phyloP scores from a whole-genome alignment of 345 rosid genomes.

The Pistacia integerrima region DNA sequence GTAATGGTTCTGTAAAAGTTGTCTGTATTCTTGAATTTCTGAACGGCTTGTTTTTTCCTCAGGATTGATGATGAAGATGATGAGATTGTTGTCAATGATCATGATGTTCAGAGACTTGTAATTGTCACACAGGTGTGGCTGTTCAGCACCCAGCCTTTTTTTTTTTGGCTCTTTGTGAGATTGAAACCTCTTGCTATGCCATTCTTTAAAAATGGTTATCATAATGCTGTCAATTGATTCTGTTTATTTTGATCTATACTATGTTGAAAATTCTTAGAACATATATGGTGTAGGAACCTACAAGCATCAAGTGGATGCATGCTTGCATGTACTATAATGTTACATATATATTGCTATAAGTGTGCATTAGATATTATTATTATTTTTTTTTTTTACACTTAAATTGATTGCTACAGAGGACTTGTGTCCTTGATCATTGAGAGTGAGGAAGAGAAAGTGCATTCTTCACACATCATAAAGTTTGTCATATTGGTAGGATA shows the following conservation, averaged over 20 bases:
- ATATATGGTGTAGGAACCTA: neutral
- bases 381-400: neutral
- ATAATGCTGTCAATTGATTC: neutral
- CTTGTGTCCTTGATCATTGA: neutral
- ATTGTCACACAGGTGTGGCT: slow-evolving; percentile 87
- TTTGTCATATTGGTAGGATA: neutral
- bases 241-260: neutral
- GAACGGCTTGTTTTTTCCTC: slow-evolving; percentile 8
- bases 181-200: neutral
- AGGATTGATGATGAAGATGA: slow-evolving; percentile 91
- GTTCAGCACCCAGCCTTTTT: neutral
- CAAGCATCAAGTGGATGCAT: neutral
- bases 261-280: neutral
- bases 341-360: neutral
- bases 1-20: neutral
- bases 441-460: neutral
- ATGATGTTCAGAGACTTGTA: slow-evolving; percentile 90
- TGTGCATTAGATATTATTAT: neutral
- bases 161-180: neutral
- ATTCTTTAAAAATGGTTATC: slow-evolving; percentile 4
- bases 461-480: neutral
- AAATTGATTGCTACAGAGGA: neutral
- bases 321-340: neutral
- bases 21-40: slow-evolving; percentile 12
- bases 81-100: slow-evolving; percentile 67